Conservation (phyloP, 2,329 filamentous ascomycete genomes). For the Stagonosporopsis chrysanthemi region DNA sequence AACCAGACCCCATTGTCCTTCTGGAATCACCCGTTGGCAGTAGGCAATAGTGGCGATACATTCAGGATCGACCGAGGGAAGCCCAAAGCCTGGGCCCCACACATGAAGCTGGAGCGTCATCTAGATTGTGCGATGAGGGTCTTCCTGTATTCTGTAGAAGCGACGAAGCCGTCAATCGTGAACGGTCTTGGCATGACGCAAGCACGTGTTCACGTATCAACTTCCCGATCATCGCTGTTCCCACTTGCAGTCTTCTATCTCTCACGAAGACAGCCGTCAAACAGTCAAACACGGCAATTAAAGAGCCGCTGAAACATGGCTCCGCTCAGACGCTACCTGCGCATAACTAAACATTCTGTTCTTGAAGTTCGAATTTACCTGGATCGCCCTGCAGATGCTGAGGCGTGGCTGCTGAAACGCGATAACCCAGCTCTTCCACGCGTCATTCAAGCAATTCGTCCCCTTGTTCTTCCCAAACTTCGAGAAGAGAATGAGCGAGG, state of each 20-base stretch:
- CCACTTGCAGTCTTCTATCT: not conserved
- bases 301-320: conserved; percentile 66
- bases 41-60: conserved; percentile 86
- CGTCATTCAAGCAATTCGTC: conserved; percentile 84
- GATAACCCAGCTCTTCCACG: conserved; percentile 78
- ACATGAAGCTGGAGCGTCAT: conserved; percentile 80
- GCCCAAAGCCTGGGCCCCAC: conserved; percentile 87
- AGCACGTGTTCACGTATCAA: conserved; percentile 35
- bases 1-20: conserved; percentile 54
- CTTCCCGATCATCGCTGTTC: not conserved
- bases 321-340: conserved; percentile 85
- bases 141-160: not conserved
- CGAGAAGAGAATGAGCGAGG: conserved; percentile 78
- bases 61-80: conserved; percentile 90
- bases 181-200: conserved; percentile 21
- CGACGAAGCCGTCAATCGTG: not conserved
- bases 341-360: conserved; percentile 91
- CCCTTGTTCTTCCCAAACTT: conserved; percentile 87
- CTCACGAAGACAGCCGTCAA: conserved; percentile 8
- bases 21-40: conserved; percentile 68
- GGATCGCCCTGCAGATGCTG: conserved; percentile 82
- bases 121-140: not conserved
- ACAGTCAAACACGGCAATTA: conserved; percentile 1
- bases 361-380: conserved; percentile 97
- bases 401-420: conserved; percentile 83